Percentiles rank a stretch among this genome's conserved stretches.
These are phyloP conservation scores for Rhizophora apiculata DNA, from an alignment of 345 rosid genomes.

Conservation along the genomic window DNA sequence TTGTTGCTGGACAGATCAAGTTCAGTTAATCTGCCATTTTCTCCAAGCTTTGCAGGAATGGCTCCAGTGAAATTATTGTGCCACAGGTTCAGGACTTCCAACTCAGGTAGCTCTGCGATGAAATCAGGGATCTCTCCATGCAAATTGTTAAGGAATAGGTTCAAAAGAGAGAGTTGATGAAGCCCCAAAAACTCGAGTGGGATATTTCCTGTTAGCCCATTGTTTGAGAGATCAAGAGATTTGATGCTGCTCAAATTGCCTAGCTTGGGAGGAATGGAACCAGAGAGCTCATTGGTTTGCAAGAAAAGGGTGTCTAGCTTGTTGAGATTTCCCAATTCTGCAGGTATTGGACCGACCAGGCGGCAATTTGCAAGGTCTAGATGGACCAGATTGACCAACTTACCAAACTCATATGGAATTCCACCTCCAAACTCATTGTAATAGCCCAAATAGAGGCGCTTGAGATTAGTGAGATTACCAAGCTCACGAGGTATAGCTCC, in stretches of 20 bases:
- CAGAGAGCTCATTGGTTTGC: constrained; percentile 47
- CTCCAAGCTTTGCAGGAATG: constrained; percentile 57
- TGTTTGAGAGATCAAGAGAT: constrained; percentile 59
- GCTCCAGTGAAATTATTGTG: constrained; percentile 62
- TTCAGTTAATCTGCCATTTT: constrained; percentile 41
- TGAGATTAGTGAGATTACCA: constrained; percentile 51
- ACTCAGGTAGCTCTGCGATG: constrained; percentile 44
- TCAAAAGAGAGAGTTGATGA: constrained; percentile 42
- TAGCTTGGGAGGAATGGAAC: constrained; percentile 47
- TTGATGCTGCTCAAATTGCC: constrained; percentile 52
- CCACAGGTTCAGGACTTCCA: constrained; percentile 56
- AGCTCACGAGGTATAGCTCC: constrained; percentile 53
- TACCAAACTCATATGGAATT: constrained; percentile 53
- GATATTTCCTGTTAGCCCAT: constrained; percentile 54
- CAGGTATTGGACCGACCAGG: constrained; percentile 50
- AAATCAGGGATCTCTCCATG: constrained; percentile 60
- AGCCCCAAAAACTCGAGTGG: constrained; percentile 46
- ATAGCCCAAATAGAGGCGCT: constrained; percentile 56
- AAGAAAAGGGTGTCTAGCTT: constrained; percentile 53
- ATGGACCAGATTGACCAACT: constrained; percentile 44
- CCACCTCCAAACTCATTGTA: constrained; percentile 55
- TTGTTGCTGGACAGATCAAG: constrained; percentile 70
- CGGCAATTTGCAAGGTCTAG: constrained; percentile 58
- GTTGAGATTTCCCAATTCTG: constrained; percentile 47
- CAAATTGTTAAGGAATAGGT: constrained; percentile 56